Conservation (phyloP, 352 stramenopile species). For the Bremia lactucae region DNA sequence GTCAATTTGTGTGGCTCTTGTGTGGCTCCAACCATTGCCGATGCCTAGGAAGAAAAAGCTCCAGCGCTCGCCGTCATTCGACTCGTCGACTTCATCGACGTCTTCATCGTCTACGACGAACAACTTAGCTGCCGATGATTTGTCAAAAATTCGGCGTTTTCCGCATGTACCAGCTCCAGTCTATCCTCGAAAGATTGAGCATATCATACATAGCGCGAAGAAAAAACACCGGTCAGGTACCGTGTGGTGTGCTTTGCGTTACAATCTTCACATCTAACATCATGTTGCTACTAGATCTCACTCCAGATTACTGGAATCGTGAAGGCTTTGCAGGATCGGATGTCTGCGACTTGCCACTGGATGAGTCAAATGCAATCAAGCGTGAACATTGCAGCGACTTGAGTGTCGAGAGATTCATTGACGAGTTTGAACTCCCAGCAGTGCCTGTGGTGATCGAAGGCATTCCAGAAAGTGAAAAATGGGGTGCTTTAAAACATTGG, state of each 20-base stretch:
- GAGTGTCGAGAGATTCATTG: slow-evolving; percentile 70
- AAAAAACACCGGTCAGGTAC: slow-evolving; percentile 63
- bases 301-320: slow-evolving; percentile 46
- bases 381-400: slow-evolving; percentile 67
- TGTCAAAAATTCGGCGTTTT: slow-evolving; percentile 26
- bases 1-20: slow-evolving; percentile 17
- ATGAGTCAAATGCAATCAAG: slow-evolving; percentile 52
- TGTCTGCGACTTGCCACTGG: slow-evolving; percentile 66
- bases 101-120: slow-evolving; percentile 32
- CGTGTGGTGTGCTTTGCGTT: not conserved
- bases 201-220: slow-evolving; percentile 46
- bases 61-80: slow-evolving; percentile 29
- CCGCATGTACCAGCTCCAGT: slow-evolving; percentile 33
- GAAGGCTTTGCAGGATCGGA: slow-evolving; percentile 76
- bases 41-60: slow-evolving; percentile 25
- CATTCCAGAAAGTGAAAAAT: slow-evolving; percentile 68
- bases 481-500: slow-evolving; percentile 65
- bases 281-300: slow-evolving; percentile 39
- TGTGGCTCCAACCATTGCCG: slow-evolving; percentile 6
- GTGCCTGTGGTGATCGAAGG: slow-evolving; percentile 78
- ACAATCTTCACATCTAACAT: not conserved
- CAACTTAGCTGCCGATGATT: not conserved
- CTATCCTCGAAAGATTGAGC: slow-evolving; percentile 37
- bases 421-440: slow-evolving; percentile 68
- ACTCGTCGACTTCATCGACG: slow-evolving; percentile 20